phyloP scores from a whole-genome alignment of 2,329 filamentous ascomycete genomes.

The Phialocephala sp. region DNA sequence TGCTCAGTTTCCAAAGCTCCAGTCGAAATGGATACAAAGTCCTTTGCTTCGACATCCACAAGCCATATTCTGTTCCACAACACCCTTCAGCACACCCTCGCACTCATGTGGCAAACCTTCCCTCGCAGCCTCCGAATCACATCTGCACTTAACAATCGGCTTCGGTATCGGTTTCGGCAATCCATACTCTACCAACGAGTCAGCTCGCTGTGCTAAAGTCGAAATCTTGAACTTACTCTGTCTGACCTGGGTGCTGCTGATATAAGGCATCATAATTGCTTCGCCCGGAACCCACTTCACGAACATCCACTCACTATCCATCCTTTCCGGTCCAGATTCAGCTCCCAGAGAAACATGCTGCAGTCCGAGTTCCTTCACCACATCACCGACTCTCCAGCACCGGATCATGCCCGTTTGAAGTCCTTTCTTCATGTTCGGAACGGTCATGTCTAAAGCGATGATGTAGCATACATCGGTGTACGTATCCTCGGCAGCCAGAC shows the following conservation, averaged over 20 bases:
- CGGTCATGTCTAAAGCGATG: neutral
- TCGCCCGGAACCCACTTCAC: neutral
- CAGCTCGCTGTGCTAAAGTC: neutral
- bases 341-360: neutral
- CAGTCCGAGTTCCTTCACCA: neutral
- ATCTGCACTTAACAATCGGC: neutral
- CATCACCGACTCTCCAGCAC: neutral
- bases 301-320: conserved; percentile 7
- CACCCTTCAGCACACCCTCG: neutral
- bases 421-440: neutral
- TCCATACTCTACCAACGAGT: neutral
- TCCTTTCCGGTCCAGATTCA: neutral
- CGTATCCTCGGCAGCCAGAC: neutral
- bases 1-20: neutral
- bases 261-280: neutral
- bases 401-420: neutral
- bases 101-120: neutral
- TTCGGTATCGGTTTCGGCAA: no score
- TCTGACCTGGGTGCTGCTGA: neutral
- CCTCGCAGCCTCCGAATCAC: neutral
- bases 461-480: neutral
- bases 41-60: neutral
- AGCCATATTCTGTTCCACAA: neutral
- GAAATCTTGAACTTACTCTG: neutral
- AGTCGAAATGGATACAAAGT: neutral